These are phyloP conservation scores for Claviceps cyperi DNA, from an alignment of 2,329 filamentous ascomycete species.

Conservation along the genomic window DNA sequence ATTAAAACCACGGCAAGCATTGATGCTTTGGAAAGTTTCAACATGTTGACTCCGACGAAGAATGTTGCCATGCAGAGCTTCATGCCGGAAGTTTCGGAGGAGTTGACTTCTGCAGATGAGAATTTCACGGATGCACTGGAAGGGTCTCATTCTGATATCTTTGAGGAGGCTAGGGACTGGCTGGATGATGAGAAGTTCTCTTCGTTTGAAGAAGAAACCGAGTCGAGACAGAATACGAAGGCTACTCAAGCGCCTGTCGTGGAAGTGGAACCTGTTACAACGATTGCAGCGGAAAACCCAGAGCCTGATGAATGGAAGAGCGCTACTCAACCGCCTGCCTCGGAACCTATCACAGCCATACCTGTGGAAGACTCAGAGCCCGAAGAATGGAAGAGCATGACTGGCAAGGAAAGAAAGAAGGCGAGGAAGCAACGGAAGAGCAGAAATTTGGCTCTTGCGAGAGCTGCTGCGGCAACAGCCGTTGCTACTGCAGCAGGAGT, in stretches of 20 bases:
- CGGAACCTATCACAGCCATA: conserved; percentile 1
- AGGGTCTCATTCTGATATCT: conserved; percentile 11
- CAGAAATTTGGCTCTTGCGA: conserved; percentile 3
- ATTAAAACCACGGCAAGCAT: conserved; percentile 13
- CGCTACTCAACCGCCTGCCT: conserved; percentile 3
- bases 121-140: conserved; percentile 22
- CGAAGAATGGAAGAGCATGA: conserved; percentile 7
- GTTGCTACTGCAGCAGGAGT: conserved; percentile 5
- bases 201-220: neutral
- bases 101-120: conserved; percentile 21
- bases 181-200: conserved; percentile 3
- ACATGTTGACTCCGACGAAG: conserved; percentile 14
- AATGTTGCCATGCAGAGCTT: conserved; percentile 6
- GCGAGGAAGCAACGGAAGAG: conserved; percentile 11
- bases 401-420: conserved; percentile 10
- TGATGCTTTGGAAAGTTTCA: conserved; percentile 10
- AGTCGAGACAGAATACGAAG: conserved; percentile 3
- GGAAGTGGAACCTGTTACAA: neutral
- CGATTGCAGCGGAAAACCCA: conserved; percentile 4
- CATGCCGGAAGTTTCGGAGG: conserved; percentile 14
- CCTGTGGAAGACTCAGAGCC: conserved; percentile 7
- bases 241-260: conserved; percentile 4
- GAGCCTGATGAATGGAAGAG: conserved; percentile 8
- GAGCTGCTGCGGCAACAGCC: conserved; percentile 2
- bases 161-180: conserved; percentile 8